Base-by-base conservation (phyloP, 768 basidiomycete genomes). In the Pholiota conissans region DNA sequence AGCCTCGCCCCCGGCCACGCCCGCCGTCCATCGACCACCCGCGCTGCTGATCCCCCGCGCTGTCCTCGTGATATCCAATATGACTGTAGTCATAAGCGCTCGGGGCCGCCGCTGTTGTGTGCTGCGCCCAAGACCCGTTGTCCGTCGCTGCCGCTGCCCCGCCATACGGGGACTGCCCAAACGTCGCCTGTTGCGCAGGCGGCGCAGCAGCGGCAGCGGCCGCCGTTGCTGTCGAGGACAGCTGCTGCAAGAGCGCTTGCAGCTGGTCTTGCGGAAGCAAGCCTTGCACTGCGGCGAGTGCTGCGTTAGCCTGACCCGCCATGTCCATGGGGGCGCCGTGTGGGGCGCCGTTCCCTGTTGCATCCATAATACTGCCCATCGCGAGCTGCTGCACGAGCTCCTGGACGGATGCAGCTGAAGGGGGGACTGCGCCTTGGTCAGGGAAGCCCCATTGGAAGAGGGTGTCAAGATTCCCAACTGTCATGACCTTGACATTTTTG, bases 301-400 rank as follows among this genome's bases (percentile, higher is more conserved):
- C 35, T 14, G 52, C 52, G 40, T 40, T 54, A 14, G 52, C 52
- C 28, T 22, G n/a, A 20, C 52, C 40, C 10, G 34, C 8, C 51
- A 52, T 40, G 18, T 54, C 52, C 42, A 54, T 42, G 28, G 22
- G 35, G 26, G 22, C 35, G n/a, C n/a, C n/a, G n/a, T n/a, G n/a
- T n/a, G n/a, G n/a, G n/a, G n/a, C n/a, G n/a, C 37, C 20, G 50
- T n/a, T 52, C 53, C n/a, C 39, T 28, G 22, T 9, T 7, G n/a
- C 35, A 20, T 54, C 52, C 40, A 45, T 29, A 18, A 54, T 22
- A 27, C 27, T 40, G 32, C 22, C 75, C 79, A 22, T 74, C 13
- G 80, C 79, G 22, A 89, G 78, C 72, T 88, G 85, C 30, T 84
- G 81, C 32, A 90, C 84, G 45, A 90, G 78, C 62, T 89, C 89